Evolutionary conservation across 2,329 filamentous ascomycete species (phyloP).

Genomic region (Verticillium longisporum): DNA sequence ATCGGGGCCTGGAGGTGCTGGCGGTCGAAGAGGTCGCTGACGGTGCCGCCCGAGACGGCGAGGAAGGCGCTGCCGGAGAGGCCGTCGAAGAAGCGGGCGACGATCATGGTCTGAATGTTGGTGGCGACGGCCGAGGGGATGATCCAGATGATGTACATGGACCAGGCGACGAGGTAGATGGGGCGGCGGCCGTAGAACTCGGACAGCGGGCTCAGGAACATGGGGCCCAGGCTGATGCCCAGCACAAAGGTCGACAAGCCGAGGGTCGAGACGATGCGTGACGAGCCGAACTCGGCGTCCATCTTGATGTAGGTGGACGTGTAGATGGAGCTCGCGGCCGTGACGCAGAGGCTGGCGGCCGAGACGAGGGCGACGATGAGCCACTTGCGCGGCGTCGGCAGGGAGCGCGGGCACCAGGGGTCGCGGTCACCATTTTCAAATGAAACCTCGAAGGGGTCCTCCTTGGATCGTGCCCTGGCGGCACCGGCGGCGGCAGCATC

Average conservation of each 20-base stretch:
- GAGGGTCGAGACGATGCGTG: constrained; percentile 66
- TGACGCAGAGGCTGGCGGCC: constrained; percentile 72
- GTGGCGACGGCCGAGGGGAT: constrained; percentile 75
- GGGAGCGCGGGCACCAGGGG: constrained; percentile 66
- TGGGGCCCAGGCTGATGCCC: constrained; percentile 59
- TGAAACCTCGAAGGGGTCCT: constrained; percentile 57
- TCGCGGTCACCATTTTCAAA: constrained; percentile 71
- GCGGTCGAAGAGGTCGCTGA: constrained; percentile 69
- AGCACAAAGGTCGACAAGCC: constrained; percentile 80
- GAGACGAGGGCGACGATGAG: constrained; percentile 69
- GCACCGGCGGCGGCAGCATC: constrained; percentile 1
- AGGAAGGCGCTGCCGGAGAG: constrained; percentile 63
- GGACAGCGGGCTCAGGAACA: constrained; percentile 56
- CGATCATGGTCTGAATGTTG: constrained; percentile 74
- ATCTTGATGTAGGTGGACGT: constrained; percentile 76
- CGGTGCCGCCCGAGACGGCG: constrained; percentile 75
- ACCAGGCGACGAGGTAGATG: constrained; percentile 71
- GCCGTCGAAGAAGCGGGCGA: constrained; percentile 72
- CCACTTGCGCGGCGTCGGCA: constrained; percentile 66
- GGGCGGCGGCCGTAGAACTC: constrained; percentile 79
- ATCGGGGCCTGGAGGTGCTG: constrained; percentile 71
- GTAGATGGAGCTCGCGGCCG: constrained; percentile 82
- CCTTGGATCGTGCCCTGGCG: constrained; percentile 14
- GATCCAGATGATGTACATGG: constrained; percentile 70
- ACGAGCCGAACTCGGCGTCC: constrained; percentile 64